Conservation (phyloP, 202 grass and related monocot genomes). For the Schoenoplectus triqueter region DNA sequence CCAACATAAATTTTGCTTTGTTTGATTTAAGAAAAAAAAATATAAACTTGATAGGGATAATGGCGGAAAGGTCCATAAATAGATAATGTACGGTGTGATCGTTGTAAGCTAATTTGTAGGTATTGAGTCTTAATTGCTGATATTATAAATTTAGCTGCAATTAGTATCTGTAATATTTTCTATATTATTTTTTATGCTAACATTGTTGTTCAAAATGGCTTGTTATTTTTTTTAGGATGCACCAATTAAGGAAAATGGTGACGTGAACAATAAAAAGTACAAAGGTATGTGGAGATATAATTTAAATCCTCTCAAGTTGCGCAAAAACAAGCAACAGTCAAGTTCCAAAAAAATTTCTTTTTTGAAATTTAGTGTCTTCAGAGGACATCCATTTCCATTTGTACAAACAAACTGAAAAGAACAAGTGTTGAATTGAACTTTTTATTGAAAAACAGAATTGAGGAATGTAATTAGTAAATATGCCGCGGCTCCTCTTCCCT, state of each 20-base stretch:
- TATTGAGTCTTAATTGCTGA: background rate
- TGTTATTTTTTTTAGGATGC: conserved; percentile 65
- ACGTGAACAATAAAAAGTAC: conserved; percentile 88
- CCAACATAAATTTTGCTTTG: background rate
- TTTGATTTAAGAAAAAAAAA: background rate
- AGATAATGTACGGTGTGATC: background rate
- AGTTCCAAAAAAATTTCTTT: conserved; percentile 35
- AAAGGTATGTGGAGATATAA: conserved; percentile 54
- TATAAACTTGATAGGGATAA: background rate
- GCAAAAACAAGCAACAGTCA: background rate
- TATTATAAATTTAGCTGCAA: background rate
- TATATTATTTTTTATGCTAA: background rate
- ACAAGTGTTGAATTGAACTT: background rate
- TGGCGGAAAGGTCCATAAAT: background rate
- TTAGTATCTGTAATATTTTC: conserved; percentile 17
- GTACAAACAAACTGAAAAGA: background rate
- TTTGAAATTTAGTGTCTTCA: background rate
- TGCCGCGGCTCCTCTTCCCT: conserved; percentile 50
- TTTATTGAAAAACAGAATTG: conserved; percentile 57
- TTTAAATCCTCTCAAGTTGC: background rate
- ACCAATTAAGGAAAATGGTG: conserved; percentile 92
- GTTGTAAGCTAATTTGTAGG: background rate
- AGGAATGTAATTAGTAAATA: conserved; percentile 86
- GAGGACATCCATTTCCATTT: background rate
- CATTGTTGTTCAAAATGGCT: conserved; percentile 6